phyloP scores from a whole-genome alignment of 768 basidiomycete genomes.

The Agaricus bisporus region DNA sequence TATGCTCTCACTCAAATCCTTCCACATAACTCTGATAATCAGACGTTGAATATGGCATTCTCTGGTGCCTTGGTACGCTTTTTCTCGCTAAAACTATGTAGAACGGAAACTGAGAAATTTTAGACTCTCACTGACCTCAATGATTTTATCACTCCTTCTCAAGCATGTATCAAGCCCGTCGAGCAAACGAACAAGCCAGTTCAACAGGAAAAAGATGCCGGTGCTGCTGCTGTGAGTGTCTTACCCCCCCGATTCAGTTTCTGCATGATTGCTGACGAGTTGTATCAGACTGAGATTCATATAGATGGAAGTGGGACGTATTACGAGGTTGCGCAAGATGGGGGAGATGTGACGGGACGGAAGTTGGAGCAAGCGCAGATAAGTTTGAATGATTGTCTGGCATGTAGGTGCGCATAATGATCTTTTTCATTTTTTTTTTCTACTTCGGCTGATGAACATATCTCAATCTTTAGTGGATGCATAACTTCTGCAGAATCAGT shows the following conservation, averaged over 20 bases:
- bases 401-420: conserved; percentile 73
- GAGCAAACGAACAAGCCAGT: conserved; percentile 32
- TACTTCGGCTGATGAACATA: not conserved
- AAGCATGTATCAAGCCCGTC: conserved; percentile 97
- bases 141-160: conserved; percentile 94
- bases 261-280: not conserved
- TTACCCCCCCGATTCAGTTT: not conserved
- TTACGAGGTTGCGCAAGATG: conserved; percentile 60
- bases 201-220: conserved; percentile 23
- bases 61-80: conserved; percentile 75
- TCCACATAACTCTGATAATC: not conserved
- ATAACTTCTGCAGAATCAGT: conserved; percentile 98
- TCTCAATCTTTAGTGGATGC: conserved; percentile 62
- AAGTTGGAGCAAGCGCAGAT: conserved; percentile 94
- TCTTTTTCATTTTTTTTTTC: not conserved
- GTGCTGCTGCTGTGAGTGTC: conserved; percentile 30
- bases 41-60: conserved; percentile 60
- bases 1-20: not conserved
- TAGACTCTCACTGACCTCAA: conserved; percentile 92
- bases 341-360: conserved; percentile 20
- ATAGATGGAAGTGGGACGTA: conserved; percentile 84
- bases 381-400: conserved; percentile 94
- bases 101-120: not conserved
- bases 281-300: conserved; percentile 86
- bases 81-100: conserved; percentile 4